A percentile compares a stretch with the other conserved stretches of the same genome.
These are phyloP conservation scores for Pythium angustatum DNA, from an alignment of 352 stramenopile genomes.

Conservation along the genomic window DNA sequence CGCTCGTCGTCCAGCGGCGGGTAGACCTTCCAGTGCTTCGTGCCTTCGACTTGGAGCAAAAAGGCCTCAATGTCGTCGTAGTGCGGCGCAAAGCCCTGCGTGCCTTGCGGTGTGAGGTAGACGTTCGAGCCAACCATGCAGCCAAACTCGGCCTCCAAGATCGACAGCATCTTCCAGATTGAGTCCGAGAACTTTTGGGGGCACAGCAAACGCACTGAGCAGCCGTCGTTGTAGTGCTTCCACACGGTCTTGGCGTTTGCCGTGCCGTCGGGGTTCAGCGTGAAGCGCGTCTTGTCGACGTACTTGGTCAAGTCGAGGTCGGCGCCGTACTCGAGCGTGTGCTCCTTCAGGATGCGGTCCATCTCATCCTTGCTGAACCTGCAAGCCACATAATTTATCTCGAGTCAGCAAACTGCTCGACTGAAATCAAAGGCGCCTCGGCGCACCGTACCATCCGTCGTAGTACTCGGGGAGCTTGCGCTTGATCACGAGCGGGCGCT, in stretches of 20 bases:
- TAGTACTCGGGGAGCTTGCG: conserved; percentile 70
- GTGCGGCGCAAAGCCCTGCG: conserved; percentile 96
- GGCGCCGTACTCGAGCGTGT: conserved; percentile 72
- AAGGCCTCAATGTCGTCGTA: conserved; percentile 98
- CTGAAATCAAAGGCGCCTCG: no score
- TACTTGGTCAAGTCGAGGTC: conserved; percentile 91
- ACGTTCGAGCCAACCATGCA: conserved; percentile 95
- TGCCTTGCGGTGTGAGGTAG: conserved; percentile 92
- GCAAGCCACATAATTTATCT: no score
- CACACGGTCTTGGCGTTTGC: conserved; percentile 71
- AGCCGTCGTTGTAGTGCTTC: conserved; percentile 84
- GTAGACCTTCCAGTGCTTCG: conserved; percentile 94
- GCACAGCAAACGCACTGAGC: conserved; percentile 91
- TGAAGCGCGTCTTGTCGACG: conserved; percentile 74
- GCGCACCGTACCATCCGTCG: conserved; percentile 69
- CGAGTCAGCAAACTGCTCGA: no score
- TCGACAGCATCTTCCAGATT: conserved; percentile 90
- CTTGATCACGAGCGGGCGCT: conserved; percentile 88
- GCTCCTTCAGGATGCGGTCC: conserved; percentile 70
- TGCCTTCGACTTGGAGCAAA: conserved; percentile 92
- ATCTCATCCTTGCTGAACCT: conserved; percentile 74
- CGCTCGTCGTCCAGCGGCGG: conserved; percentile 49
- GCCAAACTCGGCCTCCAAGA: conserved; percentile 93
- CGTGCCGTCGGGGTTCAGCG: conserved; percentile 56
- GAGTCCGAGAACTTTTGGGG: conserved; percentile 91